Base-by-base conservation (phyloP, 2,329 filamentous ascomycete species). In the Monosporascus sp. region DNA sequence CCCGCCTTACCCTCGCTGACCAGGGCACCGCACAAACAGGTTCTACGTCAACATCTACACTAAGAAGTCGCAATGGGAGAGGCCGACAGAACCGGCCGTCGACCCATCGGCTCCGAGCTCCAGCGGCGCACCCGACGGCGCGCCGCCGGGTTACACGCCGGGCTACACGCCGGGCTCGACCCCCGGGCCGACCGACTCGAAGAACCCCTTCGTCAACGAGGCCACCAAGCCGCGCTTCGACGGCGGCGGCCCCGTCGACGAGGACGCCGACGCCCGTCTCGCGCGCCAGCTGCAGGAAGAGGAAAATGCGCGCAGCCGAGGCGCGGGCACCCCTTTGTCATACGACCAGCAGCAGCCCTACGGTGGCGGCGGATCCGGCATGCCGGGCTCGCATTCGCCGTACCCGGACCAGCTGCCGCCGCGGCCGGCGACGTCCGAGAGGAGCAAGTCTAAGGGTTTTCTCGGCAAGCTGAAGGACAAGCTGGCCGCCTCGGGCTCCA, bases 41-140 rank as follows among this genome's bases (percentile, higher is more conserved):
- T 96, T 94, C 81, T 97, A 89, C 74, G 88, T 96, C 56, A 94
- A 97, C 74, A 82, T 88, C 56, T 82, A 86, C 71, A 96, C 91
- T 59, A 94, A 94, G 65, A 80, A 88, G 67, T 96, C 92, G 5
- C 88, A 93, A 79, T 97, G 92, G 92, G 88, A 96, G 5, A 87
- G 84, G 61, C 91, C 91, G 19, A 89, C 85, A 38, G 79, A 79
- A 51, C 86, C 88, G 44, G 84, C 84, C 50, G 80, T 82, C 59
- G 77, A 80, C 17, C 71, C 78, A 16, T 26, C 22, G 5, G 43
- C 43, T 16, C 14, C 20, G 3, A 19, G 14, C 7, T 67, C 75
- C 14, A 68, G 69, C 37, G 66, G 61, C 46, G 67, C 68, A 7
- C 75, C 86, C 14, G 70, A 77, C 5, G 88, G 84, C 38, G 78